These are phyloP conservation scores for Nicotiana attenuata DNA, from an alignment of 257 asterid genomes.

Conservation along the genomic window DNA sequence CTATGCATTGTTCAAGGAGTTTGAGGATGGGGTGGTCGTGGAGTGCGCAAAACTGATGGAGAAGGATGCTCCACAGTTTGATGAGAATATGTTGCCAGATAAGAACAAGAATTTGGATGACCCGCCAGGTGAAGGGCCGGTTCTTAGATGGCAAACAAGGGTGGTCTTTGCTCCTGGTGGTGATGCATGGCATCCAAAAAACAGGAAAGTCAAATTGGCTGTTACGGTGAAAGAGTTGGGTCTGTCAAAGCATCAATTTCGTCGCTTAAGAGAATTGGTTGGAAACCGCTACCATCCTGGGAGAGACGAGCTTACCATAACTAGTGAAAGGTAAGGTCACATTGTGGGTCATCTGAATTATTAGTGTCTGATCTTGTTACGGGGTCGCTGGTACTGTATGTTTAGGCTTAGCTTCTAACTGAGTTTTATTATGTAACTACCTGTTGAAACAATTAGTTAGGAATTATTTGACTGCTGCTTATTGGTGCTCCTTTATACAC, in stretches of 20 bases:
- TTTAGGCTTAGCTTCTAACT: background rate
- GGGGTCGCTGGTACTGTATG: background rate
- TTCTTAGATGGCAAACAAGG: conserved; percentile 85
- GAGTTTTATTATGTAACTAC: background rate
- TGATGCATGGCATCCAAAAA: conserved; percentile 95
- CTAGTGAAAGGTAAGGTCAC: conserved; percentile 55
- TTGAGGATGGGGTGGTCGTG: conserved; percentile 75
- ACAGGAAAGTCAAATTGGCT: conserved; percentile 70
- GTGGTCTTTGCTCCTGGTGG: conserved; percentile 84
- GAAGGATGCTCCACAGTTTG: conserved; percentile 45
- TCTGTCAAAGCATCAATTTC: conserved; percentile 62
- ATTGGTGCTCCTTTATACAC: background rate
- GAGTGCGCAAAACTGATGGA: conserved; percentile 65
- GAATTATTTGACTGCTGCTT: background rate
- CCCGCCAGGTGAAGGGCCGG: conserved; percentile 86
- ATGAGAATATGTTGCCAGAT: conserved; percentile 25
- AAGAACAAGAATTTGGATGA: conserved; percentile 45
- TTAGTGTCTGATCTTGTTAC: background rate
- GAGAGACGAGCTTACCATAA: conserved; percentile 85
- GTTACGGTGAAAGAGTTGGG: conserved; percentile 88
- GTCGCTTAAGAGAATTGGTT: conserved; percentile 74
- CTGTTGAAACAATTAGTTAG: background rate
- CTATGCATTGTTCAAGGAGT: conserved; percentile 70
- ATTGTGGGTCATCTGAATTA: background rate
- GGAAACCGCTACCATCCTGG: conserved; percentile 85